Base-by-base conservation (phyloP, 352 stramenopile genomes). In the Phytophthora pini region DNA sequence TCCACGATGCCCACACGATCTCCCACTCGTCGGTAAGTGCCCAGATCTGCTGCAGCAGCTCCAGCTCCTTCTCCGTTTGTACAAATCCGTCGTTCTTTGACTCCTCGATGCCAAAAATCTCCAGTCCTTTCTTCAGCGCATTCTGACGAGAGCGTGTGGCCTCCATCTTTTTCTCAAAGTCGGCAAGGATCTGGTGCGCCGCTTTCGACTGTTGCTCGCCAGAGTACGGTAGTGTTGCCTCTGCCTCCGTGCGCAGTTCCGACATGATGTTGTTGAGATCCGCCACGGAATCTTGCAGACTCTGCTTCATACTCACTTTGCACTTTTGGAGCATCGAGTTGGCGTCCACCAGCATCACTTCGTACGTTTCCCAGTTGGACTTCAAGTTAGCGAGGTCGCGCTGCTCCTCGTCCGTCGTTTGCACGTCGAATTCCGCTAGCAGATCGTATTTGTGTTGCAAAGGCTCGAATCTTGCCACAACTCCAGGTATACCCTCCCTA, bases 291-390 rank as follows among this genome's bases (percentile, higher is more conserved):
- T 95, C 90, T 64, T 98, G 92, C 2, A 99, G 73, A 38, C 96
- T 97, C 61, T 97, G 89, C 68, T 98, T 98, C 95, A 98, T 98
- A 50, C 90, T 98, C 17, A 96, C 70, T 77, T 98, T 98, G 71
- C 87, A 94, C 56, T 97, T 97, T 49, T 98, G 90, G 31, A 98
- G 63, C 79, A 95, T 94, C 26, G 86, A 84, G 43, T 98, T 95
- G 0, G 89, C 84, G 44, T 97, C 84, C 3, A 89, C 76, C 15
- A 97, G 68, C 80, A 95, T 92, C 7, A 70, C 72, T 61, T 97
- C 82, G 55, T 97, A 98, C 4, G 73, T 66, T 57, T 96, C 82
- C 90, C 92, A 98, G 36, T 88, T 82, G 1, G 82, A 52, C 34
- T 84, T 80, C 22, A 97, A 41, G 26, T 90, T 90, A 5, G 65